phyloP scores from a whole-genome alignment of 352 stramenopile species.

The Elongisporangium prolatum region DNA sequence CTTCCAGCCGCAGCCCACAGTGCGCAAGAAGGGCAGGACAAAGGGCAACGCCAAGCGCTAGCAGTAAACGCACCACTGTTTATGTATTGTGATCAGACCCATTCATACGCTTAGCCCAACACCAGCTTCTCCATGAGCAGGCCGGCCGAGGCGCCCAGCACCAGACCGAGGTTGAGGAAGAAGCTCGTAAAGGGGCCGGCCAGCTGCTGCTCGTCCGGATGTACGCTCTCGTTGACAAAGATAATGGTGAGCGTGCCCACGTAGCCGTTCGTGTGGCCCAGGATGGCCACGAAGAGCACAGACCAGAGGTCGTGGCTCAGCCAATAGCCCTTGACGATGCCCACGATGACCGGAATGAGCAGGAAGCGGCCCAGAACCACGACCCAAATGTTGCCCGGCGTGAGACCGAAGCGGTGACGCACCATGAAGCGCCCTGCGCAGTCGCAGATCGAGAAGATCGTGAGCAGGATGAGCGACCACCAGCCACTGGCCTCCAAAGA shows the following conservation, averaged over 20 bases:
- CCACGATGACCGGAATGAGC: constrained; percentile 65
- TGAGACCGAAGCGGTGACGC: constrained; percentile 57
- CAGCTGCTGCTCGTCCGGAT: constrained; percentile 61
- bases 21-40: constrained; percentile 28
- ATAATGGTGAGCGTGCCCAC: constrained; percentile 76
- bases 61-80: neutral
- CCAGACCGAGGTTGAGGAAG: constrained; percentile 80
- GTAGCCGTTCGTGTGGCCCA: constrained; percentile 82
- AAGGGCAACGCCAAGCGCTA: constrained; percentile 14
- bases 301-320: constrained; percentile 74
- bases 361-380: constrained; percentile 48
- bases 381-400: constrained; percentile 59
- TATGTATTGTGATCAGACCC: neutral
- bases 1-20: constrained; percentile 35
- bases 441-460: constrained; percentile 70
- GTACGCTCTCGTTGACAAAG: constrained; percentile 77
- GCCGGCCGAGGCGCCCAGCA: constrained; percentile 64
- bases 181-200: constrained; percentile 82
- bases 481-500: constrained; percentile 60
- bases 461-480: constrained; percentile 82
- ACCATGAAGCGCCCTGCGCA: constrained; percentile 70
- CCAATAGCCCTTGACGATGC: constrained; percentile 62
- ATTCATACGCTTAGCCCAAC: constrained; percentile 21
- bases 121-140: constrained; percentile 62
- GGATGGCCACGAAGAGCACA: constrained; percentile 53